Percentiles rank a stretch among this genome's conserved stretches.
These are phyloP conservation scores for Clitoria ternatea DNA, from an alignment of 306 rosid genomes.

Conservation along the genomic window DNA sequence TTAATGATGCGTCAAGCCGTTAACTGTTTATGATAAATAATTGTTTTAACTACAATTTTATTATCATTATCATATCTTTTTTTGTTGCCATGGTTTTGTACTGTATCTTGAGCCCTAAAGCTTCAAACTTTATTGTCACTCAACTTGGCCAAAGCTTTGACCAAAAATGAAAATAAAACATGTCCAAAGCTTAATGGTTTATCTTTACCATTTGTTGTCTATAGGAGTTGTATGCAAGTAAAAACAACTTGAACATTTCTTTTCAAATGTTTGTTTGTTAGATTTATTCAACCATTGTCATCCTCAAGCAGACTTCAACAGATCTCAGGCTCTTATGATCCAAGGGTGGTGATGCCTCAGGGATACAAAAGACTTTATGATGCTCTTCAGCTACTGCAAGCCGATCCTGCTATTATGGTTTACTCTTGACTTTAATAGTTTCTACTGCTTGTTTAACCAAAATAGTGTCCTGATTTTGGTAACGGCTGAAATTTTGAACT, in stretches of 20 bases:
- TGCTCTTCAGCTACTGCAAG: constrained; percentile 48
- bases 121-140: neutral
- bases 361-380: constrained; percentile 43
- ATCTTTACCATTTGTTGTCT: neutral
- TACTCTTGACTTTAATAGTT: neutral
- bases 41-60: neutral
- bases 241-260: constrained; percentile 13
- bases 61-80: neutral
- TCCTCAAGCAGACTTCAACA: constrained; percentile 39
- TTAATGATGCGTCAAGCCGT: too few species aligned
- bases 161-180: too few species aligned
- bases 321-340: constrained; percentile 27
- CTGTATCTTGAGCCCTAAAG: neutral
- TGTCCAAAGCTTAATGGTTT: neutral
- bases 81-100: neutral
- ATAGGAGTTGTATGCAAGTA: constrained; percentile 34
- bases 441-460: neutral
- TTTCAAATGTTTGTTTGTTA: constrained; percentile 31
- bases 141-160: too few species aligned
- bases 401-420: constrained; percentile 60
- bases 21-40: too few species aligned
- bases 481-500: neutral
- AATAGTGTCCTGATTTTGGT: neutral
- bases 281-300: constrained; percentile 41
- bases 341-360: constrained; percentile 33